Base-by-base conservation (phyloP, 805 yeast species). In the Yamadazyma philogaea region DNA sequence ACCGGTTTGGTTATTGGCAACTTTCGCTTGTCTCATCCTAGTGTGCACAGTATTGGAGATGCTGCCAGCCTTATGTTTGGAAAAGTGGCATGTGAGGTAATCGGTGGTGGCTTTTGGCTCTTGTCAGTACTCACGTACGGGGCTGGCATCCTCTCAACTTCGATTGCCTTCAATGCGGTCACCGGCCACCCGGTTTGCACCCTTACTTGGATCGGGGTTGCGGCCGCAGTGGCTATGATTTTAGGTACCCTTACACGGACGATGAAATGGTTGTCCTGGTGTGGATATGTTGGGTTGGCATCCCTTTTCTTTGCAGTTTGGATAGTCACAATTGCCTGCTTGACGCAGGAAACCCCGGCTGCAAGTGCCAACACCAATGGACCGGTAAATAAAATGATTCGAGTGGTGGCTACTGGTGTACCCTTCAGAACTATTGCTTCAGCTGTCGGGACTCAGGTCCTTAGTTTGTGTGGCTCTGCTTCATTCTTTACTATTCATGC, bases 401-500 rank as follows among this genome's bases (percentile, higher is more conserved):
- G 35, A 21, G 48, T 28, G 4, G 48, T 32, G 18, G 39, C 39
- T 7, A 30, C 28, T 18, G 41, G 37, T 21, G 15, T 18, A 4
- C 38, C 44, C 12, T 42, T 38, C 17, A 26, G 20, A 30, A 14
- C 40, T 11, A 43, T 45, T 37, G 37, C 49, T 4, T 21, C 36
- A 6, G 49, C 49, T 7, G 39, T 45, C 16, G 43, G 33, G 11
- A 45, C 49, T 8, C 49, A 45, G 17, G 18, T 45, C 7, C 34
- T 45, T 28, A 42, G 49, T 42, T 43, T 45, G 31, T 34, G 42
- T 39, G 49, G 49, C 1, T 20, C 49, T 12, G 37, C 41, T 1
- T 39, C 49, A 4, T 45, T 45, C 22, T 45, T 45, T 22, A 28
- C 44, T 8, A 42, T 45, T 30, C 49, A 45, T 36, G 46, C 49